Base-by-base conservation (phyloP, 2,329 filamentous ascomycete species). In the Arachnomyces sp. region DNA sequence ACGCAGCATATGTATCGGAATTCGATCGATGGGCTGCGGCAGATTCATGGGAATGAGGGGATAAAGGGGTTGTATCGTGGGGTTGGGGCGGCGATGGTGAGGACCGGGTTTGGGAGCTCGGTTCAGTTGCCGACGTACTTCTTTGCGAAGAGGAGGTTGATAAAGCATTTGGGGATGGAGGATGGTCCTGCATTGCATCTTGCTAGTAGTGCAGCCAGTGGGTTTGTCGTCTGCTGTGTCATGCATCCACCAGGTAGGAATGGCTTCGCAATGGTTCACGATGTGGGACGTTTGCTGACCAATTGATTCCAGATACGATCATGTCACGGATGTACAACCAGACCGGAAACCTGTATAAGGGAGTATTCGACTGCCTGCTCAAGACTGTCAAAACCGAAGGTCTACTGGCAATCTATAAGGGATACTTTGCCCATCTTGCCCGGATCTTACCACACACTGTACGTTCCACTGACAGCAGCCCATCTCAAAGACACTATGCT, bases 311-410 rank as follows among this genome's bases (percentile, higher is more conserved):
- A 76, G 92, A 98, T 63, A 98, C 92, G 4, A 85, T 98, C 66
- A 98, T 98, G 92, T 92, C 87, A 46, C 83, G 92, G 47, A 82
- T 98, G 72, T 98, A 98, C 73, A 98, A 98, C 70, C 92, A 98
- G 64, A 94, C 89, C 46, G 92, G 92, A 38, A 94, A 95, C 60
- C 74, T 98, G n/a, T 98, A 98, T 72, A 81, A 76, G 51, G 84
- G 89, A 43, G 86, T 93, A 3, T 84, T 94, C 48, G 92, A 98
- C 66, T 98, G 92, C 61, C 66, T 96, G 44, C 78, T 76, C 60
- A 89, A 94, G 68, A 98, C 92, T 0, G 74, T 98, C 45, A 82
- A 81, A 59, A 94, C 87, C 0, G 92, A 98, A 62, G 92, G 92
- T 15, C 55, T 94, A 38, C 67, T 96, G 34, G 92, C 92, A 45